Conservation (phyloP, 2,329 filamentous ascomycete genomes). For the Aspergillus sp. region DNA sequence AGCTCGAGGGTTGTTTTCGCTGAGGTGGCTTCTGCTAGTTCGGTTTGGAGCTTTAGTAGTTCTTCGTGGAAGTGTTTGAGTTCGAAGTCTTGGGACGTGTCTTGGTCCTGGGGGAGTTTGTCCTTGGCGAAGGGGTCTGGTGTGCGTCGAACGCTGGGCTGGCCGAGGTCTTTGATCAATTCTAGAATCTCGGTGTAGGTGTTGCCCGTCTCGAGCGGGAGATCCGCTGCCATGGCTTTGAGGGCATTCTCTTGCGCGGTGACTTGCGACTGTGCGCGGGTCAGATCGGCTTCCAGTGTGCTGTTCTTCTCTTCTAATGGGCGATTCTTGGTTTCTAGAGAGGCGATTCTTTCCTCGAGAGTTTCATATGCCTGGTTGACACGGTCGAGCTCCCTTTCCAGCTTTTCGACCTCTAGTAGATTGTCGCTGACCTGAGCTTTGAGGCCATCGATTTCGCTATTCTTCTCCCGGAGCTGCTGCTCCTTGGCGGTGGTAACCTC, state of each 20-base stretch:
- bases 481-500: conserved; percentile 38
- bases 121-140: conserved; percentile 15
- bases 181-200: conserved; percentile 45
- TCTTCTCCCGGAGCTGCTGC: conserved; percentile 38
- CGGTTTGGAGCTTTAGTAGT: conserved; percentile 31
- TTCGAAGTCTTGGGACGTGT: conserved; percentile 21
- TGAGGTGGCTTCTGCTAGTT: conserved; percentile 32
- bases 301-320: conserved; percentile 43
- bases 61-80: conserved; percentile 30
- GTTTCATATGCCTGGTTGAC: conserved; percentile 36
- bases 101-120: conserved; percentile 11
- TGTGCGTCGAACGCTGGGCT: conserved; percentile 20
- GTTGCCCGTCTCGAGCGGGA: conserved; percentile 35
- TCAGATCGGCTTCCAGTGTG: conserved; percentile 39
- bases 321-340: conserved; percentile 37
- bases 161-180: conserved; percentile 38
- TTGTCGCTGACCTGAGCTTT: conserved; percentile 39
- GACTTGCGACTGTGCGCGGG: conserved; percentile 37
- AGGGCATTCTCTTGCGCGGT: conserved; percentile 41
- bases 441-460: conserved; percentile 40
- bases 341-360: conserved; percentile 37
- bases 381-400: conserved; percentile 38
- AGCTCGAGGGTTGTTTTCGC: conserved; percentile 35
- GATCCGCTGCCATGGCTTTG: conserved; percentile 39
- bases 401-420: conserved; percentile 36